phyloP scores from a whole-genome alignment of 2,329 filamentous ascomycete species.

The Rhynchosporium agropyri region DNA sequence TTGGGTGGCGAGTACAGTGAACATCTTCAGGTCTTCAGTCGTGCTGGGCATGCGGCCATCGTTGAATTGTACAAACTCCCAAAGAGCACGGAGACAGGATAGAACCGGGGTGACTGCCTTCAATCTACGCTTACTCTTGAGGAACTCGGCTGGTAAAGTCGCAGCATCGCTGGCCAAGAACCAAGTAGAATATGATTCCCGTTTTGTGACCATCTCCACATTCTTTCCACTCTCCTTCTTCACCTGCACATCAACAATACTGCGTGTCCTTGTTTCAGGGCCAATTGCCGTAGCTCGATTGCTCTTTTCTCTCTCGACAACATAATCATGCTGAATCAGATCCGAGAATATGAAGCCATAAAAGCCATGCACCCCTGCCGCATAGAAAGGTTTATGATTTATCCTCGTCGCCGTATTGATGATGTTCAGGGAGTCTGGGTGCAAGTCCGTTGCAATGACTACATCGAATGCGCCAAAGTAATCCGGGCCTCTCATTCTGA shows the following conservation, averaged over 20 bases:
- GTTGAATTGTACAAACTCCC: constrained; percentile 74
- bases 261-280: constrained; percentile 76
- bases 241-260: constrained; percentile 70
- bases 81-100: constrained; percentile 84
- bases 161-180: constrained; percentile 80
- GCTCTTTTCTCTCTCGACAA: constrained; percentile 80
- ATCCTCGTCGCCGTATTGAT: constrained; percentile 88
- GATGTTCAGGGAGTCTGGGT: constrained; percentile 70
- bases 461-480: constrained; percentile 83
- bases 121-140: constrained; percentile 67
- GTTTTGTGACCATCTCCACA: constrained; percentile 87
- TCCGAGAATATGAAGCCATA: constrained; percentile 97
- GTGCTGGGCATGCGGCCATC: constrained; percentile 56
- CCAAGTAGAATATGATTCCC: constrained; percentile 87
- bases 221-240: constrained; percentile 71
- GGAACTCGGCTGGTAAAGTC: constrained; percentile 69
- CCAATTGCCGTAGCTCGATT: constrained; percentile 66
- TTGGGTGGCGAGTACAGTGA: constrained; percentile 76
- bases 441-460: constrained; percentile 86
- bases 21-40: constrained; percentile 70
- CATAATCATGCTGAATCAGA: constrained; percentile 85
- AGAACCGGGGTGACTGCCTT: constrained; percentile 81
- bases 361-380: constrained; percentile 81
- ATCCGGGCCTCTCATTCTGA: constrained; percentile 67
- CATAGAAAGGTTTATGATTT: constrained; percentile 82